Evolutionary conservation across 2,329 filamentous ascomycete species (phyloP), one percentile per base, ranked within the genome.

Genomic region (Claviceps sorghi): DNA sequence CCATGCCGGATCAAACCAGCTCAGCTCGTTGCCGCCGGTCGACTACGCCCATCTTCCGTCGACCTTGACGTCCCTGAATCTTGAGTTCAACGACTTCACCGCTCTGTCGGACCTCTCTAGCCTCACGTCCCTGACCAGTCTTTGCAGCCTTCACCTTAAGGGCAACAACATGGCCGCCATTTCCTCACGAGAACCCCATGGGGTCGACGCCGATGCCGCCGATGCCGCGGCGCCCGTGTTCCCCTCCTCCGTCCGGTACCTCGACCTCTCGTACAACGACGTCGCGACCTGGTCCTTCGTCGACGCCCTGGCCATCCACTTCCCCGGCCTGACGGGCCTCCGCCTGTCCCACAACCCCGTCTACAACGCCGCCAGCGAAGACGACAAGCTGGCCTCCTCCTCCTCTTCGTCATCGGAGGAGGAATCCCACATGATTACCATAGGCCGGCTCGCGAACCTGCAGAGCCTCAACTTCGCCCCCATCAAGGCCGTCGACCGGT

Each of bases 271-370:
- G 1, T 82, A 83, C 65, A 91, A 91, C 67, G 67, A 74, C 17
- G 74, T 91, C 32, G 64, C 73, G 17, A 74, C 75, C 19, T 96
- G 89, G 87, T 62, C 67, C 32, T 87, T 94, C 64, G 73, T 95
- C 57, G 82, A 95, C 60, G 64, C 72, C 5, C 75, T 98, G 1
- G 70, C 78, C 2, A 61, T 65, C 13, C 70, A 80, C 53, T 88
- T 95, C 58, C 91, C 93, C 0, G 80, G 82, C 4, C 73, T 97
- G 7, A 75, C 71, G 13, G 82, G 81, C 36, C 77, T 98, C 41
- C 85, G 90, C 17, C 80, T 95, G 55, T 82, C 87, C 5, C 83
- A 89, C 63, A 97, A 97, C 59, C 90, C 91, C 4, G 75, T 97
- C 22, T 94, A 88, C 67, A 73, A 83, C 51, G 69, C 74, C 57